Percentiles rank a stretch among this genome's conserved stretches.
Conservation (phyloP, 1,284 basidiomycete genomes). For the Meripilus lineatus region DNA sequence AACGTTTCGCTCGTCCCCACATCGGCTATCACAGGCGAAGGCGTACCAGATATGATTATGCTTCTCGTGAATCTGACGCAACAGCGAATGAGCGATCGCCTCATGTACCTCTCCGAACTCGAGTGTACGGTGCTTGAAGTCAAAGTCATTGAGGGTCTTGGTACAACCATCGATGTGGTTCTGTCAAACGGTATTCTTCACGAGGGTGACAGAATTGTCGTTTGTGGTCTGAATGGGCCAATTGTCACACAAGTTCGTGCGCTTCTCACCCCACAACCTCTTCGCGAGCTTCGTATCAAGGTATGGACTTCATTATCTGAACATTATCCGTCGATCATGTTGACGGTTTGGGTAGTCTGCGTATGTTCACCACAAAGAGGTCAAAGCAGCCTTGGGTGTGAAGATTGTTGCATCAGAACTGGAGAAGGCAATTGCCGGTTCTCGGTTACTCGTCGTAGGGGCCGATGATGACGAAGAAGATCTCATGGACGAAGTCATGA, state of each 20-base stretch:
- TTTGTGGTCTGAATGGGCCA: conserved; percentile 97
- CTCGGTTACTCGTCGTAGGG: conserved; percentile 86
- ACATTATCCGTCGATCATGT: conserved; percentile 3
- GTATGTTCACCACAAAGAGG: conserved; percentile 97
- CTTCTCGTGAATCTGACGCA: conserved; percentile 97
- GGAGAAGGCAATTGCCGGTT: conserved; percentile 99
- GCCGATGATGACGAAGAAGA: conserved; percentile 97
- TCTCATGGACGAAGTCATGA: conserved; percentile 94
- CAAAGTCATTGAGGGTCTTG: conserved; percentile 97
- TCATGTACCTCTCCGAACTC: conserved; percentile 98
- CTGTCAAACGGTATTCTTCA: conserved; percentile 92
- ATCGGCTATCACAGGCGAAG: conserved; percentile 97
- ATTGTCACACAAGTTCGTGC: conserved; percentile 96
- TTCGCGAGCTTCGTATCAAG: conserved; percentile 96
- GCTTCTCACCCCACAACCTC: conserved; percentile 92
- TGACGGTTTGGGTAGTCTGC: conserved; percentile 57
- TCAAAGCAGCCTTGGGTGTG: conserved; percentile 97
- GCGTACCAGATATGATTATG: conserved; percentile 99
- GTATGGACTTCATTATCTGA: conserved; percentile 36
- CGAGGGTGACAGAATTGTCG: conserved; percentile 94
- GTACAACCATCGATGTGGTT: conserved; percentile 97
- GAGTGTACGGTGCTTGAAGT: conserved; percentile 99
- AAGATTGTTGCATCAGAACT: conserved; percentile 96
- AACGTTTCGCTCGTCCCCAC: conserved; percentile 98
- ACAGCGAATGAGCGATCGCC: conserved; percentile 93